These are phyloP conservation scores for Talaromyces sp. DNA, from an alignment of 2,329 filamentous ascomycete genomes.

Conservation along the genomic window DNA sequence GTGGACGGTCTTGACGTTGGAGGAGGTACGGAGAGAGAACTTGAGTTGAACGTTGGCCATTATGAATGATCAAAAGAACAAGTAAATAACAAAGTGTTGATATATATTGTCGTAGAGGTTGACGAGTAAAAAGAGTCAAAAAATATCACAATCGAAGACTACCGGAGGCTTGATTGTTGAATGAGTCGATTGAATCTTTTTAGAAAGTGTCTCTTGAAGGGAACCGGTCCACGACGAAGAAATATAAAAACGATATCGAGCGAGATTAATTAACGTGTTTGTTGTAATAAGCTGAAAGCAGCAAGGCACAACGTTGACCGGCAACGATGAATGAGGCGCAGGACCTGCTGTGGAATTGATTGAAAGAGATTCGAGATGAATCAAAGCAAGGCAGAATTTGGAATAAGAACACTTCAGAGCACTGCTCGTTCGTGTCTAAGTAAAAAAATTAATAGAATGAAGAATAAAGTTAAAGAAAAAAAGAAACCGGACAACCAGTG, in stretches of 20 bases:
- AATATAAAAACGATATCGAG: conserved; percentile 27
- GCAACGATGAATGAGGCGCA: conserved; percentile 32
- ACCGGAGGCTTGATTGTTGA: conserved; percentile 30
- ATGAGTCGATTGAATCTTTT: background rate
- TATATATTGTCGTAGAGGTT: conserved; percentile 27
- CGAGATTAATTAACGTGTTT: conserved; percentile 33
- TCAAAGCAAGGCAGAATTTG: conserved; percentile 32
- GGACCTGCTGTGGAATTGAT: conserved; percentile 21
- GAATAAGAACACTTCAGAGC: conserved; percentile 35
- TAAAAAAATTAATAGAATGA: conserved; percentile 29
- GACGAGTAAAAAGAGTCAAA: conserved; percentile 25
- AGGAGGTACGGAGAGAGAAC: conserved; percentile 93
- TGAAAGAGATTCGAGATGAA: conserved; percentile 26
- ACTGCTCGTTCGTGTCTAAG: conserved; percentile 41
- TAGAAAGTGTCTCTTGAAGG: conserved; percentile 18
- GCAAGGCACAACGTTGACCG: conserved; percentile 35
- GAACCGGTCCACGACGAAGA: conserved; percentile 40
- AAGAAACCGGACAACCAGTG: conserved; percentile 51
- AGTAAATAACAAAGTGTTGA: conserved; percentile 12
- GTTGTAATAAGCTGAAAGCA: conserved; percentile 32
- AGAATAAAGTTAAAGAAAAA: conserved; percentile 36
- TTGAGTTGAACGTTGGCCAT: conserved; percentile 94
- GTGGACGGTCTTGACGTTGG: conserved; percentile 96
- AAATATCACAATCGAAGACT: conserved; percentile 28
- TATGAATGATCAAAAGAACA: conserved; percentile 27